Conservation (phyloP, 306 rosid genomes). For the Prunus campanulata region DNA sequence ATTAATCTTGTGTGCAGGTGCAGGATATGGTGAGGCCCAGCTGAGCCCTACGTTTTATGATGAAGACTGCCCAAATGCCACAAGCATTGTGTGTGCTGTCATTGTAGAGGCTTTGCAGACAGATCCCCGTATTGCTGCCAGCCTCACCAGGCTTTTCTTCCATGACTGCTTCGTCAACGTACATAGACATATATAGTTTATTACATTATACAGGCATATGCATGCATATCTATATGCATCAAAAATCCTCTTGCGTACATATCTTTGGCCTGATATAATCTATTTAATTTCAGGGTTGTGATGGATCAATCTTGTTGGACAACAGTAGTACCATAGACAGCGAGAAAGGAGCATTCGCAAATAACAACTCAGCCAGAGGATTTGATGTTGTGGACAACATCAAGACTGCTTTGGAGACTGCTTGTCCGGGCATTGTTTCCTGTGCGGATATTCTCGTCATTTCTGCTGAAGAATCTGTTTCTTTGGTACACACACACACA, state of each 20-base stretch:
- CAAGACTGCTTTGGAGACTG: slow-evolving; percentile 35
- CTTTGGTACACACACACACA: slow-evolving; percentile 23
- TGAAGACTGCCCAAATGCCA: slow-evolving; percentile 24
- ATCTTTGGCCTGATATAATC: too few species aligned
- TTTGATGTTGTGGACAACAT: slow-evolving; percentile 44
- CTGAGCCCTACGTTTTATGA: slow-evolving; percentile 25
- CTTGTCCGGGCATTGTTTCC: slow-evolving; percentile 45
- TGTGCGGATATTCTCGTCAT: slow-evolving; percentile 40
- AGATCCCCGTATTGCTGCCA: slow-evolving; percentile 34
- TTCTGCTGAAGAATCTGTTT: slow-evolving; percentile 36
- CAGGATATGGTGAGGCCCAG: slow-evolving; percentile 2
- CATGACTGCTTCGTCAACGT: slow-evolving; percentile 65
- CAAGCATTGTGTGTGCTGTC: slow-evolving; percentile 2
- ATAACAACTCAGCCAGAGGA: slow-evolving; percentile 47
- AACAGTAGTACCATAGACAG: slow-evolving; percentile 34
- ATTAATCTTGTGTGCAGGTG: neutral
- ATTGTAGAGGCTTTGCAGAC: neutral
- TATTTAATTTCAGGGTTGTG: slow-evolving; percentile 50
- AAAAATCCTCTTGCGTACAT: too few species aligned
- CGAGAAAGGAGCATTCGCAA: slow-evolving; percentile 35
- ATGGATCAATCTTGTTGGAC: slow-evolving; percentile 52
- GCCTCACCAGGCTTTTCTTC: slow-evolving; percentile 53
- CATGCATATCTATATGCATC: neutral
- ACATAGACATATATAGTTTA: neutral
- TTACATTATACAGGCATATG: too few species aligned